These are phyloP conservation scores for Termitomyces sp. DNA, from an alignment of 768 basidiomycete genomes.

Conservation along the genomic window DNA sequence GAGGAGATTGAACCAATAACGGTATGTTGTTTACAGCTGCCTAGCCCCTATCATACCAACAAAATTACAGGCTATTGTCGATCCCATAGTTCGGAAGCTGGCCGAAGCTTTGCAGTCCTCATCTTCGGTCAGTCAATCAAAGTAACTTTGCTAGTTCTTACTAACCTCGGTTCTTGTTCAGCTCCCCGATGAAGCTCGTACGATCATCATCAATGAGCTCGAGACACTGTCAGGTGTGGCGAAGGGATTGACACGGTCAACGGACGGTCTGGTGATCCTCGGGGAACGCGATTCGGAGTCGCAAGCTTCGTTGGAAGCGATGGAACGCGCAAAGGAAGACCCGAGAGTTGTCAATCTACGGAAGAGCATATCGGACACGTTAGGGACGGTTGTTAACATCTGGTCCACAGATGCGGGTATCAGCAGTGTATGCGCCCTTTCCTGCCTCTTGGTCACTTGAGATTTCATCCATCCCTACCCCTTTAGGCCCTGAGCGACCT, in stretches of 20 bases:
- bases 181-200: constrained; percentile 73
- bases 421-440: constrained; percentile 56
- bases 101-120: constrained; percentile 56
- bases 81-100: constrained; percentile 69
- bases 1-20: constrained; percentile 78
- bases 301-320: constrained; percentile 45
- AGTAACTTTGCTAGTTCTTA: not conserved
- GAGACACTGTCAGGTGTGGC: constrained; percentile 83
- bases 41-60: not conserved
- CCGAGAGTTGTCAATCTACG: constrained; percentile 59
- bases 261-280: constrained; percentile 61
- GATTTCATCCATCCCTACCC: not conserved
- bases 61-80: constrained; percentile 58
- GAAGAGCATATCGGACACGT: constrained; percentile 56
- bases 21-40: constrained; percentile 32
- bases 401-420: constrained; percentile 82
- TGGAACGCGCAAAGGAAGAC: constrained; percentile 63
- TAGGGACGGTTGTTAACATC: constrained; percentile 59
- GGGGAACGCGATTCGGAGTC: constrained; percentile 51
- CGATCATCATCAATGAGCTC: constrained; percentile 64
- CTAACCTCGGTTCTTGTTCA: constrained; percentile 23
- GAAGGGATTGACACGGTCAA: constrained; percentile 77
- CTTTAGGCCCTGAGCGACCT: constrained; percentile 74
- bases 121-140: constrained; percentile 33
- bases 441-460: not conserved